Base-by-base conservation (phyloP, 2,329 filamentous ascomycete species). In the Aspergillus persii region DNA sequence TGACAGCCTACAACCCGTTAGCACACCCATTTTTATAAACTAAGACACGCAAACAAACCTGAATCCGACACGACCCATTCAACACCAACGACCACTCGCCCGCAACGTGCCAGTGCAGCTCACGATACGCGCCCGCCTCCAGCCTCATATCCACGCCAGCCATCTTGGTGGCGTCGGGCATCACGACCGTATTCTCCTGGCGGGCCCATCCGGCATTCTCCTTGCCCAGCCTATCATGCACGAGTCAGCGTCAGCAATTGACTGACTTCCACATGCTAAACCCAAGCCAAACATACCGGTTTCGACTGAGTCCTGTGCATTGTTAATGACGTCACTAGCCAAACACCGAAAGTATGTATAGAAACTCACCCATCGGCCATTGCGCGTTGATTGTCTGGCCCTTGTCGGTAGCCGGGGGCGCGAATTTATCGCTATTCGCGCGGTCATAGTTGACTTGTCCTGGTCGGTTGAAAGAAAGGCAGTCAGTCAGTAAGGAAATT, bases 121-220 rank as follows among this genome's bases (percentile, higher is more conserved):
- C 86, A 23, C 86, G 81, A 61, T 87, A 87, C 0, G 81, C 84
- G 29, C 83, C 73, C 0, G 83, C 79, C n/a, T 78, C 79, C 1
- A 86, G 76, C 46, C 83, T 79, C 84, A 86, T 86, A 62, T 86
- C 80, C 0, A 86, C 84, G 48, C 83, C 84, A 0, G 84, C 83
- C 81, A 86, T 85, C 12, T 70, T 74, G 3, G 72, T 81, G 6
- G 82, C 71, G 60, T 57, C 68, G 1, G 84, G 84, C 59, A 87
- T 76, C 8, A 83, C 80, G 1, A 70, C 71, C 0, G 67, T 72
- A 65, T 85, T 85, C 68, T 85, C 81, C 68, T 85, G 79, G 2
- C 82, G 74, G 44, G 83, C 79, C 83, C 79, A 87, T 15, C 84
- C 84, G 0, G 82, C 72, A 47, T 73, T 63, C 15, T 79, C 70